Base-by-base conservation (phyloP, 495 filamentous ascomycete genomes). In the Schizothecium vesticola region DNA sequence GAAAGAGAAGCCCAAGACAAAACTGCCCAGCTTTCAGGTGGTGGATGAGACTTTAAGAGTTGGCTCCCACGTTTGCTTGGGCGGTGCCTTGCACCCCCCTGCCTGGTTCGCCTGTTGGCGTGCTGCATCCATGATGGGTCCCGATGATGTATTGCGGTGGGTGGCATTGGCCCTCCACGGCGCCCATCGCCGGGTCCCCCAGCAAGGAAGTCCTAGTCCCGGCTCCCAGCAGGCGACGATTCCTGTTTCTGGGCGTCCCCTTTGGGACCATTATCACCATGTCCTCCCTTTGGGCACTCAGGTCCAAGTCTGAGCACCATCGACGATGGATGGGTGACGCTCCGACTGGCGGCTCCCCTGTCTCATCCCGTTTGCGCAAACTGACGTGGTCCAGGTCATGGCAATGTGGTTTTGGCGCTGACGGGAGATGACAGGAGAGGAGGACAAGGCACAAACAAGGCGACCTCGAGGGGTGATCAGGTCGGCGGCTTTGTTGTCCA, bases 41-140 rank as follows among this genome's bases (percentile, higher is more conserved):
- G 33, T 3, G 28, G 10, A 0, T 1, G 8, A 9, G 33, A 16
- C 31, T 12, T 3, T 11, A 7, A 43, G 36, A 19, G 36, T 19
- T 43, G 13, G 36, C 13, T 74, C 72, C 71, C 72, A 73, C 72
- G 71, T 72, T 75, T 51, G 16, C 16, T 8, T n/a, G 16, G 8
- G 71, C 64, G 68, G 43, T 72, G 66, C 66, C 59, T 68, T 70
- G 61, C 31, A 24, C 60, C 4, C n/a, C 9, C 22, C n/a, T n/a
- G n/a, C 11, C n/a, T 24, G 33, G 66, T 19, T 51, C 59, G 65
- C 65, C 71, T 51, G 43, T 9, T n/a, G 19, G 43, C 13, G 13
- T n/a, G 19, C 71, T 75, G 63, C 73, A 69, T 66, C 74, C 68
- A 76, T 76, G 74, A 75, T 76, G 43, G 43, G 74, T 67, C 72